A percentile compares a stretch with the other conserved stretches of the same genome.
Evolutionary conservation across 2,329 filamentous ascomycete genomes (phyloP).

Genomic region (Aureobasidium sp.): DNA sequence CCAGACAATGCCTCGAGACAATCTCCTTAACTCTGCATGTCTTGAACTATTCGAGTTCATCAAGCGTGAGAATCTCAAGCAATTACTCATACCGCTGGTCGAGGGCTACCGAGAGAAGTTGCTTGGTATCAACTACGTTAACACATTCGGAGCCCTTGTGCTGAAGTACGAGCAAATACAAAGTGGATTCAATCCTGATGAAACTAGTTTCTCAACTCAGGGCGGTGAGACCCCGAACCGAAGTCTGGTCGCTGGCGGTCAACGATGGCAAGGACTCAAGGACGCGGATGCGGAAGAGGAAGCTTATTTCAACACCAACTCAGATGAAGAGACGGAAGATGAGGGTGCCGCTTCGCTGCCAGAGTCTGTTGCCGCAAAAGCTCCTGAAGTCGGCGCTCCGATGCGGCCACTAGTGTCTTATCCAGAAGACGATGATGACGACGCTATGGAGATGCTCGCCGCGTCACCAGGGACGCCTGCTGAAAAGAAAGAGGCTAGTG

Average conservation of each 20-base stretch:
- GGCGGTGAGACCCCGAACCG: slow-evolving; percentile 46
- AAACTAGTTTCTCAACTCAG: slow-evolving; percentile 59
- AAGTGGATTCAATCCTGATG: slow-evolving; percentile 51
- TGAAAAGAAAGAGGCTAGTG: slow-evolving; percentile 15
- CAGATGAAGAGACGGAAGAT: slow-evolving; percentile 76
- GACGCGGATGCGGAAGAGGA: slow-evolving; percentile 82
- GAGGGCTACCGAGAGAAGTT: slow-evolving; percentile 75
- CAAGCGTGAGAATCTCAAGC: slow-evolving; percentile 67
- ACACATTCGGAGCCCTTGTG: slow-evolving; percentile 72
- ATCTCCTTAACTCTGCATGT: slow-evolving; percentile 86
- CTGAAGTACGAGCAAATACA: slow-evolving; percentile 70
- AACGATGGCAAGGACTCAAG: slow-evolving; percentile 59
- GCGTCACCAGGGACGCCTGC: slow-evolving; percentile 24
- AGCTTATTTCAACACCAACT: slow-evolving; percentile 80
- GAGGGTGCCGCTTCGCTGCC: slow-evolving; percentile 19
- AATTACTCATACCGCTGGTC: slow-evolving; percentile 74
- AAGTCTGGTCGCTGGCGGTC: slow-evolving; percentile 46
- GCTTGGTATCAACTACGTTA: slow-evolving; percentile 67
- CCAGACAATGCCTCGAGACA: slow-evolving; percentile 83
- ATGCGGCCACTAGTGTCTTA: slow-evolving; percentile 82
- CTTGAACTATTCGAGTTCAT: slow-evolving; percentile 91
- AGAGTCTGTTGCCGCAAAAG: slow-evolving; percentile 23
- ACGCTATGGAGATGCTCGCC: slow-evolving; percentile 45
- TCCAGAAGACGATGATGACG: slow-evolving; percentile 63
- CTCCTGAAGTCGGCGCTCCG: slow-evolving; percentile 55